Evolutionary conservation across 805 yeast species (phyloP).

Genomic region (Torulaspora delbrueckii): DNA sequence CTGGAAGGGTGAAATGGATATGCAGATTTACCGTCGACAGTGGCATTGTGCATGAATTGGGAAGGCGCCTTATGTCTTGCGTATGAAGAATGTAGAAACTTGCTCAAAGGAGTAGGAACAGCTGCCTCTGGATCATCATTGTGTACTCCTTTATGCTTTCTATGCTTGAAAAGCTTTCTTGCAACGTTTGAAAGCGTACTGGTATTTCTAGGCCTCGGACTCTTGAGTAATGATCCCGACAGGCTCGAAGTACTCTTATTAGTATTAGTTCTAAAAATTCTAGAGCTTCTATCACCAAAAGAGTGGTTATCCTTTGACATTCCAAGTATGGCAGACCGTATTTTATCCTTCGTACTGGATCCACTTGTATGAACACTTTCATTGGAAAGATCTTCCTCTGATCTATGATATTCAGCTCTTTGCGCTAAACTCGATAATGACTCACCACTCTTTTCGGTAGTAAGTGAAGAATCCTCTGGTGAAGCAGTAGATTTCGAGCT

Average conservation of each 20-base stretch:
- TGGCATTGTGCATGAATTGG: slow-evolving; percentile 28
- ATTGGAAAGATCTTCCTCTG: slow-evolving; percentile 12
- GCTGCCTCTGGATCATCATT: slow-evolving; percentile 24
- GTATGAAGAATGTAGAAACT: slow-evolving; percentile 32
- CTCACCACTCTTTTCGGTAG: slow-evolving; percentile 10
- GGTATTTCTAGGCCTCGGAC: slow-evolving; percentile 13
- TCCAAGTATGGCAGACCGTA: slow-evolving; percentile 13
- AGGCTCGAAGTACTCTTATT: slow-evolving; percentile 8
- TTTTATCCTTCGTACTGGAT: slow-evolving; percentile 15
- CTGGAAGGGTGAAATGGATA: slow-evolving; percentile 26
- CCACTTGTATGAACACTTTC: slow-evolving; percentile 15
- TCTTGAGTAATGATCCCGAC: slow-evolving; percentile 11
- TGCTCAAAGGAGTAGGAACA: slow-evolving; percentile 28
- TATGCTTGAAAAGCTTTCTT: slow-evolving; percentile 27
- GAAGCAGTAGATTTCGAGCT: slow-evolving; percentile 14
- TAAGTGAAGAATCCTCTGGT: slow-evolving; percentile 8
- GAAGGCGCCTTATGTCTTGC: slow-evolving; percentile 32
- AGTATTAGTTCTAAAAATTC: slow-evolving; percentile 15
- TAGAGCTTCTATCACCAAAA: slow-evolving; percentile 13
- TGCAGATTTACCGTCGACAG: slow-evolving; percentile 28
- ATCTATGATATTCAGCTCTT: slow-evolving; percentile 10
- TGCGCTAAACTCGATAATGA: slow-evolving; percentile 3
- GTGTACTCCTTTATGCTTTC: slow-evolving; percentile 16
- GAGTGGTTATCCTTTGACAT: slow-evolving; percentile 11
- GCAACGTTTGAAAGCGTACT: slow-evolving; percentile 23